phyloP scores from a whole-genome alignment of 2,329 filamentous ascomycete species.

The Kalmusia sp. region DNA sequence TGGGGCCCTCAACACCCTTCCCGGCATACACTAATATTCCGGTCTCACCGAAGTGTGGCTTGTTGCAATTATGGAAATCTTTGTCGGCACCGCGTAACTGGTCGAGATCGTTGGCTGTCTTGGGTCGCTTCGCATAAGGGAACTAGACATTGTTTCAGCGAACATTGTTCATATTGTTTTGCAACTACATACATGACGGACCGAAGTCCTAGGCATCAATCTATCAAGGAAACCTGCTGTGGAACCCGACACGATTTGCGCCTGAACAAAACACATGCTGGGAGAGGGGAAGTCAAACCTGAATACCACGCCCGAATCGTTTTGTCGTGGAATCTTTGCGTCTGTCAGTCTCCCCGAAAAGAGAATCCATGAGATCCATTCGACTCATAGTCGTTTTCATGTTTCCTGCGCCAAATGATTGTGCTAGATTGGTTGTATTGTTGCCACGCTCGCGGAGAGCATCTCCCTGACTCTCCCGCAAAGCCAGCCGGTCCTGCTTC shows the following conservation, averaged over 20 bases:
- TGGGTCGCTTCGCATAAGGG: conserved; percentile 82
- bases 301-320: conserved; percentile 70
- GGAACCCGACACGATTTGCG: conserved; percentile 52
- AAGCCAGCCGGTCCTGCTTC: conserved; percentile 83
- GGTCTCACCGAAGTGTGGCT: conserved; percentile 79
- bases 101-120: conserved; percentile 69
- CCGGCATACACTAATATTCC: conserved; percentile 74
- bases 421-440: conserved; percentile 40
- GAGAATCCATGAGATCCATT: conserved; percentile 95
- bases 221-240: conserved; percentile 40
- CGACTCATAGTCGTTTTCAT: conserved; percentile 71
- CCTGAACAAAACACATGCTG: conserved; percentile 41
- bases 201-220: conserved; percentile 38
- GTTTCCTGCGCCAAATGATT: conserved; percentile 56
- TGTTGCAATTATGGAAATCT: conserved; percentile 74
- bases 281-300: conserved; percentile 78
- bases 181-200: conserved; percentile 53
- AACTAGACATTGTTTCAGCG: conserved; percentile 67
- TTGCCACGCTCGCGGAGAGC: conserved; percentile 59
- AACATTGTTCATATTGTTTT: conserved; percentile 48
- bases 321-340: conserved; percentile 58
- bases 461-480: conserved; percentile 70
- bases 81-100: conserved; percentile 70
- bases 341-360: conserved; percentile 73
- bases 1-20: conserved; percentile 49